Evolutionary conservation across 1,284 basidiomycete genomes (phyloP).

Genomic region (Puccinia horiana): DNA sequence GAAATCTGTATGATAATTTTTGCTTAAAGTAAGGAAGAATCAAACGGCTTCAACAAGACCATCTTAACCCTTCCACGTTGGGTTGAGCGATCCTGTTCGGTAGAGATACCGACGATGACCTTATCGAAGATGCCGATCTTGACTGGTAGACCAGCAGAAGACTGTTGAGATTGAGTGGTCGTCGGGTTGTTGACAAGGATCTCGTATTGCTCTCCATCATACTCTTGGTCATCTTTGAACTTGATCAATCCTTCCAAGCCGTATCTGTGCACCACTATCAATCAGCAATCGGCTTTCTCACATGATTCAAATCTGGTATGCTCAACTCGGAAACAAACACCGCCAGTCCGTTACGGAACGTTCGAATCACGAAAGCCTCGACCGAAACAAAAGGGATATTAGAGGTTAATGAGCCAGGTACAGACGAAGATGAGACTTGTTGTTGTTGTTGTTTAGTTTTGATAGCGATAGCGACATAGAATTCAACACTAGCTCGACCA

Average conservation of each 20-base stretch:
- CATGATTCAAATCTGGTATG: conserved; percentile 23
- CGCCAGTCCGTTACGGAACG: conserved; percentile 90
- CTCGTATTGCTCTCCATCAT: conserved; percentile 57
- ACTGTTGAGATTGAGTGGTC: background rate
- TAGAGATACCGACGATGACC: conserved; percentile 37
- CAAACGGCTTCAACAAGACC: conserved; percentile 70
- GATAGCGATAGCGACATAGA: conserved; percentile 90
- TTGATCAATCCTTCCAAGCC: conserved; percentile 58
- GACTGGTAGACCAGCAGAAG: background rate
- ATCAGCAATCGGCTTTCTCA: conserved; percentile 13
- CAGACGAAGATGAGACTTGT: background rate
- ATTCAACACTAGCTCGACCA: conserved; percentile 90
- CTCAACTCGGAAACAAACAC: conserved; percentile 91
- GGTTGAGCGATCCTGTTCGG: conserved; percentile 45
- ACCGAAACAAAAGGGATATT: conserved; percentile 51
- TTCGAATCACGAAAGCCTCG: conserved; percentile 84
- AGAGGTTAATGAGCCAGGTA: background rate
- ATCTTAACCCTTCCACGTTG: conserved; percentile 51
- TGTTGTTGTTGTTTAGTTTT: conserved; percentile 60
- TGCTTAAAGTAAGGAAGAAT: conserved; percentile 57
- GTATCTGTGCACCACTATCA: conserved; percentile 44
- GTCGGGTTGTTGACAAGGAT: conserved; percentile 53
- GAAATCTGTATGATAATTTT: too few relatives aligned
- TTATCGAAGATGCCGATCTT: conserved; percentile 48
- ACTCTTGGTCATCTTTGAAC: conserved; percentile 56